Base-by-base conservation (phyloP, 2,329 filamentous ascomycete species). In the Sporothrix variecibatus region DNA sequence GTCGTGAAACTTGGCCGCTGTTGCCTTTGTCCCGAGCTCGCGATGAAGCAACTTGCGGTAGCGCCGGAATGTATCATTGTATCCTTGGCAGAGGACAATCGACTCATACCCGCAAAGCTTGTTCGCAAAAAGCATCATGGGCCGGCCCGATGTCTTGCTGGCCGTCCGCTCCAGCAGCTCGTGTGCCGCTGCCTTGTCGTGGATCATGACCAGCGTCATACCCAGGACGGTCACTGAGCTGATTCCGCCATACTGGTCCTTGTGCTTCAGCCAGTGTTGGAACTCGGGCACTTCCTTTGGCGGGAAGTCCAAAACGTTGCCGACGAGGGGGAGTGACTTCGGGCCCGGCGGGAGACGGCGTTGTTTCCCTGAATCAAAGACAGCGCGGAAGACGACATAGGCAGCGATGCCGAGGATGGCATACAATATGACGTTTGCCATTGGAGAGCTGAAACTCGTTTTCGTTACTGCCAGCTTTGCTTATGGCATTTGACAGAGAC, bases 31-130 rank as follows among this genome's bases (percentile, higher is more conserved):
- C 7, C 51, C 51, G n/a, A 56, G 51, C 51, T 56, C 51, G 51
- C 51, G 51, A n/a, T 56, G 51, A n/a, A 56, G n/a, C 51, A 56
- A n/a, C 51, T 56, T 56, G 51, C 51, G 58, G 58, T 62, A 62
- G 12, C 58, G 58, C 23, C 58, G 26, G 34, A 62, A 62, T 0
- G 26, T 62, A 12, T 31, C 58, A 9, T 62, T 62, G 26, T 62
- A 62, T 20, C 31, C 31, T 26, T 62, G 31, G 17, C 58, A 31
- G 15, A 62, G 28, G 12, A 38, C 58, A 11, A 34, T 62, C 28
- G 58, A 62, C 31, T 62, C 58, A 12, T 62, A 38, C 11, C 58
- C 26, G 17, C 58, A 62, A 20, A 56, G 51, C 26, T 62, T 62
- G 58, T 31, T 62, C 7, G 58, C 58, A 34, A 38, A 34, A 3